Base-by-base conservation (phyloP, 306 rosid species). In the Phaseolus lunatus region DNA sequence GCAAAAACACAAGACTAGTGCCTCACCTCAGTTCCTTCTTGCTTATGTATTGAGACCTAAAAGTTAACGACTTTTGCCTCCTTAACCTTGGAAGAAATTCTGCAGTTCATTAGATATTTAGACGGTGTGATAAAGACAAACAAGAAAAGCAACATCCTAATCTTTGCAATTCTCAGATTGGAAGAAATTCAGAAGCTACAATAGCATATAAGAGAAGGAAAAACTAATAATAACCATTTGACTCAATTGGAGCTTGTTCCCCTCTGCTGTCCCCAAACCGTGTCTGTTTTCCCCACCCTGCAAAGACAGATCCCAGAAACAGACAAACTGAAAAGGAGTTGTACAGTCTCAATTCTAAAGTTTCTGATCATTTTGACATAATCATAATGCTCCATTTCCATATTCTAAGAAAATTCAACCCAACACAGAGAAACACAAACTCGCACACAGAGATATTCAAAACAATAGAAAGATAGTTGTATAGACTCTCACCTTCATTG, bases 41-140 rank as follows among this genome's bases (percentile, higher is more conserved):
- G 82, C 89, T 86, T 72, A 92, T 94, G 47, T 92, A 94, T 58
- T 94, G 96, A 39, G 89, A 64, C 84, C 98, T 86, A 63, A 74
- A 80, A 3, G 98, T 94, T 83, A 88, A 89, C 45, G 98, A 94
- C 63, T 91, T 94, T 78, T 96, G 90, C 81, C 97, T 90, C 80
- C 97, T 90, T 76, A 86, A 16, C 86, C 84, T 87, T 70, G 97
- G 97, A 72, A 90, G 76, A 77, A 31, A 48, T 44, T 87, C 97
- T 90, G 87, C 72, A 75, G 29, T 84, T 78, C 72, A 62, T 37
- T 75, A 19, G 13, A 81, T 80, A 78, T 15, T 65, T 64, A 69
- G 54, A 18, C 23, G 13, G 39, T 3, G 27, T 54, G 31, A 64
- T 20, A 47, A 65, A 75, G 29, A 50, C 53, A 31, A 75, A 67